Base-by-base conservation (phyloP, 1,284 basidiomycete genomes). In the Stereum hirsutum region DNA sequence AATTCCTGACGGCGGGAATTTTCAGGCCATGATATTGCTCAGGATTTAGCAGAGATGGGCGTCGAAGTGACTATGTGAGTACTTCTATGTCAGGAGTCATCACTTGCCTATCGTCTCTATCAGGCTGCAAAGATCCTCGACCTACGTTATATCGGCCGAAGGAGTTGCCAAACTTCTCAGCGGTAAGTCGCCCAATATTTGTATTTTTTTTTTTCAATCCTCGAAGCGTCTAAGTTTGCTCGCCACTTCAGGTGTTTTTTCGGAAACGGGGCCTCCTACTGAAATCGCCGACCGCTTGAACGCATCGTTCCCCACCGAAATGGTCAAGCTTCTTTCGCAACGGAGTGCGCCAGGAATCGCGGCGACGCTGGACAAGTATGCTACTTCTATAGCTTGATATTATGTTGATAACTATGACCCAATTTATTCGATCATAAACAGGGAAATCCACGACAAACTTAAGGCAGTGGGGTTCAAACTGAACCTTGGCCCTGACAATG, bases 391-490 rank as follows among this genome's bases (percentile, higher is more conserved):
- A 30, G 28, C 28, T 8, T 30, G n/a, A n/a, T 44, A n/a, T n/a
- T n/a, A 17, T 10, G 20, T n/a, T 10, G 26, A 31, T 20, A 14
- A 10, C 23, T 2, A 11, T 12, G 6, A 14, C 31, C 23, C n/a
- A 31, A 14, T 39, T 12, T 37, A 23, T 50, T 47, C 14, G 31
- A 4, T 17, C 5, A 23, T 28, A 26, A 25, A 48, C 48, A 78
- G 73, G 50, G 70, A 76, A 21, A 54, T 78, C 2, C 59, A 81
- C 4, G 70, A 78, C 0, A 74, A 72, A 1, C 64, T 88, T 27
- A 59, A 65, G 42, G 68, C 65, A 45, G 69, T 68, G 4, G 82
- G 82, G 3, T 88, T 86, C 66, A 69, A 67, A 45, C 55, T 69
- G 10, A 75, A 73, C 49, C 52, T 63, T 2, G 82, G 82, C 8